phyloP scores from a whole-genome alignment of 805 yeast genomes.

The Ogataea sp. region DNA sequence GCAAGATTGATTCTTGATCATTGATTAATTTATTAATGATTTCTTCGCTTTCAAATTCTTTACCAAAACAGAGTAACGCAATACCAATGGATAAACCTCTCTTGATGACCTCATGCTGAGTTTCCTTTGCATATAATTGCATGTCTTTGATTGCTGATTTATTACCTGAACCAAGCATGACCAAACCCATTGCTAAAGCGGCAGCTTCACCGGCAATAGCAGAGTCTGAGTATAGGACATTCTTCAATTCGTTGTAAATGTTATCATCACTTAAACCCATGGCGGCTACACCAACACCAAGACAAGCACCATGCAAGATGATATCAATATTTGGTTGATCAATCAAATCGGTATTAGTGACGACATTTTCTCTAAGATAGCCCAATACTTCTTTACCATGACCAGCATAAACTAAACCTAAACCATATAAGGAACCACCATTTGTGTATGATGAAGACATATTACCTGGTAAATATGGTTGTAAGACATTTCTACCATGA shows the following conservation, averaged over 20 bases:
- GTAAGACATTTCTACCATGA: constrained; percentile 79
- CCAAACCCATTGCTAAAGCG: constrained; percentile 91
- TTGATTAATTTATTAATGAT: constrained; percentile 56
- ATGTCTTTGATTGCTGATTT: constrained; percentile 64
- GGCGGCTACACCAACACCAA: constrained; percentile 94
- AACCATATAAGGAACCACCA: constrained; percentile 91
- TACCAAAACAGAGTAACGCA: constrained; percentile 79
- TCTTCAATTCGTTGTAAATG: constrained; percentile 75
- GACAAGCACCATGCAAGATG: constrained; percentile 88
- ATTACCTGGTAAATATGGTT: constrained; percentile 83
- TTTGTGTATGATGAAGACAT: constrained; percentile 81
- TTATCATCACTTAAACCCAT: constrained; percentile 78
- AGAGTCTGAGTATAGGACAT: constrained; percentile 79
- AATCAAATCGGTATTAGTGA: constrained; percentile 38
- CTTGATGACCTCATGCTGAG: constrained; percentile 91
- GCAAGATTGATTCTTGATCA: constrained; percentile 74
- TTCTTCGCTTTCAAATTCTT: constrained; percentile 71
- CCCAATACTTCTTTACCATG: constrained; percentile 85
- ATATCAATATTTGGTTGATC: constrained; percentile 61
- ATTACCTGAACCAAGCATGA: constrained; percentile 86
- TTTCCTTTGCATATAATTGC: constrained; percentile 87
- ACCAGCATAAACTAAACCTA: constrained; percentile 93
- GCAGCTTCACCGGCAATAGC: constrained; percentile 97
- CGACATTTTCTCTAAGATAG: constrained; percentile 64
- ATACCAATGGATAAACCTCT: constrained; percentile 90